phyloP scores from a whole-genome alignment of 345 rosid species.

The Acer campestre region DNA sequence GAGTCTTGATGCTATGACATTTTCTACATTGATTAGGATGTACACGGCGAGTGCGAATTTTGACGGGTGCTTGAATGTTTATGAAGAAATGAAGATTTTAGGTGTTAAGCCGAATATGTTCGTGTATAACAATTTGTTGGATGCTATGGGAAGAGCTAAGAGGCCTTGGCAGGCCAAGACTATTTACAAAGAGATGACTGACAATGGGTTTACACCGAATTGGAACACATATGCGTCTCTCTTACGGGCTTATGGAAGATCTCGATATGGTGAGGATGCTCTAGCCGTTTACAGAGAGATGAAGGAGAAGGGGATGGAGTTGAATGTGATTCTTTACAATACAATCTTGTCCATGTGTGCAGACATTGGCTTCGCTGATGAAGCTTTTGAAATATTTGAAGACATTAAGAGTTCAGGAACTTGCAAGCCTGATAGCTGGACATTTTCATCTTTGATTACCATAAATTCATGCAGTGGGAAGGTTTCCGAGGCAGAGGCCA shows the following conservation, averaged over 20 bases:
- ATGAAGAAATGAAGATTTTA: constrained; percentile 89
- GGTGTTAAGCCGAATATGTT: constrained; percentile 72
- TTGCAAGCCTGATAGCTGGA: constrained; percentile 87
- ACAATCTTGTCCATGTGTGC: constrained; percentile 90
- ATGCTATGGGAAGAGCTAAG: constrained; percentile 92
- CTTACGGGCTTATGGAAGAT: constrained; percentile 80
- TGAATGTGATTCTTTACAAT: constrained; percentile 72
- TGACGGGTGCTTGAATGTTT: constrained; percentile 93
- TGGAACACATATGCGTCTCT: constrained; percentile 70
- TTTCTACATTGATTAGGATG: constrained; percentile 75
- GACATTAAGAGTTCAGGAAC: constrained; percentile 64
- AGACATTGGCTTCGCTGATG: constrained; percentile 69
- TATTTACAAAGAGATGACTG: constrained; percentile 67
- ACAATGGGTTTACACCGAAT: constrained; percentile 60
- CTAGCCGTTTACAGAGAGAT: constrained; percentile 66
- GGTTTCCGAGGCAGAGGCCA: constrained; percentile 80
- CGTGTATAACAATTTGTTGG: constrained; percentile 70
- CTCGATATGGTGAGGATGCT: constrained; percentile 79
- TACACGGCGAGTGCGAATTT: constrained; percentile 62
- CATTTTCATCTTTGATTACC: constrained; percentile 86
- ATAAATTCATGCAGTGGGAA: constrained; percentile 72
- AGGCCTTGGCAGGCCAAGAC: constrained; percentile 93
- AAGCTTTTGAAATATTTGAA: constrained; percentile 68
- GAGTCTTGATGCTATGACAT: constrained; percentile 64
- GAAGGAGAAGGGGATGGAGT: constrained; percentile 69